Base-by-base conservation (phyloP, 1,284 basidiomycete genomes). In the Trichosporon ovoides region DNA sequence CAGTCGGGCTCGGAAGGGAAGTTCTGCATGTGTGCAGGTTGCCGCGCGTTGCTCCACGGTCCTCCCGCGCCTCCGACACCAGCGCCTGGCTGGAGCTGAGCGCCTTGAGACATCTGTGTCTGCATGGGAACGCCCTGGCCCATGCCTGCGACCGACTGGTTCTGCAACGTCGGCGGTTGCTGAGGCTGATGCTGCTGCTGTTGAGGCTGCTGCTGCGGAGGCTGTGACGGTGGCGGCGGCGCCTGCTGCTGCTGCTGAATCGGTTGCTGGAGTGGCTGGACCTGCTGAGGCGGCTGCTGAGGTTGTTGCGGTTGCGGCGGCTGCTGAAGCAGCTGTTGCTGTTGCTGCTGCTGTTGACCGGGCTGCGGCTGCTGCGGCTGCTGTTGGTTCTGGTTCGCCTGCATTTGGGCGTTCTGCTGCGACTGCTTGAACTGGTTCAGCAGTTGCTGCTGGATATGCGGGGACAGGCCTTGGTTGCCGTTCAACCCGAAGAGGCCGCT, bases 401-500 rank as follows among this genome's bases (percentile, higher is more conserved):
- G 56, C 51, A 36, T 51, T 43, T 33, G 28, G 12, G 43, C 22
- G 22, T 52, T 43, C 50, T 55, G 49, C 20, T 54, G 52, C 14
- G 43, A 28, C 20, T 59, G 55, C 49, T 62, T 58, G 5, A 50
- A 35, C 52, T 58, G 54, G 9, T 56, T 48, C 3, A 60, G 37
- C 20, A 60, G 36, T 31, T 60, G 59, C 49, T 60, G 59, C 57
- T 63, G 62, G 9, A 60, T 31, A 9, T 43, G 51, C 5, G 53
- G 56, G 6, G 58, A 34, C 19, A 60, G 38, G 2, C 52, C 28
- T n/a, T 52, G 56, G 31, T 50, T 40, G 9, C 55, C 43, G 37
- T 56, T 58, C 48, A 49, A 46, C 13, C 34, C 43, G 16, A 20
- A 40, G 51, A 38, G 19, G 37, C 33, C 38, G 16, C 56, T 31